Conservation (phyloP, 1,284 basidiomycete genomes). For the Heliocybe sulcata region DNA sequence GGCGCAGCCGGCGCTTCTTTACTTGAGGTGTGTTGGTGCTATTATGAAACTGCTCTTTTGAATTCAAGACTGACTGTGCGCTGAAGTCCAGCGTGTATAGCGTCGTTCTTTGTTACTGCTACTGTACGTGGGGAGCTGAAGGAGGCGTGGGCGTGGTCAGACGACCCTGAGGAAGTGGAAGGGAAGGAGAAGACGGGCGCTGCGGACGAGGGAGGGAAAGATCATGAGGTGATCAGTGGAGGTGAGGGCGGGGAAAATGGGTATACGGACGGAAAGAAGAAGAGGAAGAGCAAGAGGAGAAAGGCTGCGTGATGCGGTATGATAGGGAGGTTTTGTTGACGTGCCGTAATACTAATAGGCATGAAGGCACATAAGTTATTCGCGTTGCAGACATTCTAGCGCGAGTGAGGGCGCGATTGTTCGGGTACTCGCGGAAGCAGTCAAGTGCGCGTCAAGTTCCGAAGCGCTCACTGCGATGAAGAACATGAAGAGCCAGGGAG, state of each 20-base stretch:
- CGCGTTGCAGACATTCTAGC: no score
- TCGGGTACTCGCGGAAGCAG: no score
- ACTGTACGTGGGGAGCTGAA: conserved; percentile 47
- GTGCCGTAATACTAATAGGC: no score
- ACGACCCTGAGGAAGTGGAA: conserved; percentile 23
- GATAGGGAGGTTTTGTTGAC: no score
- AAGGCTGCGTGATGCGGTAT: not conserved
- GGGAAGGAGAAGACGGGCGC: conserved; percentile 2
- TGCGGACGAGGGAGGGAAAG: not conserved
- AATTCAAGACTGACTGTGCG: no score
- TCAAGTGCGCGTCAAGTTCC: no score
- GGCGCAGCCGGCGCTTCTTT: conserved; percentile 91
- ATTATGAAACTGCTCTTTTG: no score
- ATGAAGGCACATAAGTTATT: no score
- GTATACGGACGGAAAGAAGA: conserved; percentile 1
- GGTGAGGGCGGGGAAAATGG: not conserved
- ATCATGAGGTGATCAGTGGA: not conserved
- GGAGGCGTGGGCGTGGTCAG: conserved; percentile 61
- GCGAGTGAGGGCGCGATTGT: no score
- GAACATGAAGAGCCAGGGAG: no score
- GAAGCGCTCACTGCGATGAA: no score
- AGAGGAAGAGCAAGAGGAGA: conserved; percentile 10
- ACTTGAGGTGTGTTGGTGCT: conserved; percentile 64
- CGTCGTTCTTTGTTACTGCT: conserved; percentile 51
- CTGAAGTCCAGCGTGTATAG: conserved; percentile 59